These are phyloP conservation scores for Heterobasidion occidentale DNA, from an alignment of 1,284 basidiomycete genomes.

Conservation along the genomic window DNA sequence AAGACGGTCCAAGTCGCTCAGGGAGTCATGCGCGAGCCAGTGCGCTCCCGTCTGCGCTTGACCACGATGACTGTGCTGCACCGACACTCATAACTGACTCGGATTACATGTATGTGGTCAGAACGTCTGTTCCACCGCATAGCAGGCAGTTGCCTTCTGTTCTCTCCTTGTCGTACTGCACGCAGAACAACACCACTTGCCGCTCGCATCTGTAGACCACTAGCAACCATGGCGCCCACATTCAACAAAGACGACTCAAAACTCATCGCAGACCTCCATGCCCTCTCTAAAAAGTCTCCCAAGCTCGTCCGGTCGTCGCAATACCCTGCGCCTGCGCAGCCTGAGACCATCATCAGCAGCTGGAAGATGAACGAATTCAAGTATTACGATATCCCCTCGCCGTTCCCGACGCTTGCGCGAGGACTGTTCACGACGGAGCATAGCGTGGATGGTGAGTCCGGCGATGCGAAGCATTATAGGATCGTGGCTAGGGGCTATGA, in stretches of 20 bases:
- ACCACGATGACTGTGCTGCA: no score
- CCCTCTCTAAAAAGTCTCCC: conserved; percentile 40
- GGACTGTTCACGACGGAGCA: conserved; percentile 69
- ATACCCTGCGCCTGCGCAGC: conserved; percentile 49
- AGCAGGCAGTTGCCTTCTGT: not conserved
- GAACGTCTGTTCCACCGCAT: not conserved
- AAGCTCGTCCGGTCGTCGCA: conserved; percentile 52
- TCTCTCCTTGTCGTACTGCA: not conserved
- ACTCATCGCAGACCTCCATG: conserved; percentile 45
- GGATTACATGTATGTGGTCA: not conserved
- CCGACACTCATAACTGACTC: not conserved
- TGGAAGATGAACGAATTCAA: conserved; percentile 98
- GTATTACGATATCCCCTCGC: conserved; percentile 82
- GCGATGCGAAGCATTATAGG: conserved; percentile 33
- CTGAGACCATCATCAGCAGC: conserved; percentile 52
- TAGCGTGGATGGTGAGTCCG: conserved; percentile 11
- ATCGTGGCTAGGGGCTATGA: conserved; percentile 94
- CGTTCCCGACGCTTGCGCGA: conserved; percentile 86
- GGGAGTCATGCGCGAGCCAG: no score
- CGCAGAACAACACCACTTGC: not conserved
- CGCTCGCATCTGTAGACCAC: not conserved
- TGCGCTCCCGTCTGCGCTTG: no score
- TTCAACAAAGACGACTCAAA: conserved; percentile 39
- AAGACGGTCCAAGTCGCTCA: no score
- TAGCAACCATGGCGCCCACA: not conserved